phyloP scores from a whole-genome alignment of 1,284 basidiomycete genomes.

The Rhodotorula sp. region DNA sequence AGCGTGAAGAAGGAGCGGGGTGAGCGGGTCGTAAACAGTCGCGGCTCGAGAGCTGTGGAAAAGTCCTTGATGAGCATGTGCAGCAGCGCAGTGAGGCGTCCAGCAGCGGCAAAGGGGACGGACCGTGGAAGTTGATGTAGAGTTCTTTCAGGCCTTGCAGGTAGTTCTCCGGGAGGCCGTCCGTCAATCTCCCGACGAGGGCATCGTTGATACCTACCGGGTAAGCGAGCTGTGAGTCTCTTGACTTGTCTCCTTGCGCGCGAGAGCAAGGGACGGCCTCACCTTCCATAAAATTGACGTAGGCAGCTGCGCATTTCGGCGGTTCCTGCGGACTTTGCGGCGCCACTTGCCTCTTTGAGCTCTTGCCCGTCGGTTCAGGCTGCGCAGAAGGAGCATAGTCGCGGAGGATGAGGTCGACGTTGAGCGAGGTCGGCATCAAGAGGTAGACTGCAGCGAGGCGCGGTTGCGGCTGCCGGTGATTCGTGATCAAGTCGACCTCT shows the following conservation, averaged over 20 bases:
- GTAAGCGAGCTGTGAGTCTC: background rate
- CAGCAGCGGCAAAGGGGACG: background rate
- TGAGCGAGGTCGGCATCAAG: constrained; percentile 89
- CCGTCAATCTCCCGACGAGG: constrained; percentile 69
- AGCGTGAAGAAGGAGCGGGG: constrained; percentile 80
- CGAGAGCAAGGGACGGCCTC: constrained; percentile 39
- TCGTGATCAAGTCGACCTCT: constrained; percentile 55
- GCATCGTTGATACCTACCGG: constrained; percentile 66
- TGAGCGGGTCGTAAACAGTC: constrained; percentile 71
- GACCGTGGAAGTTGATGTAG: constrained; percentile 85
- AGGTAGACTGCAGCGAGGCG: constrained; percentile 87
- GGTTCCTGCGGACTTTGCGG: constrained; percentile 24
- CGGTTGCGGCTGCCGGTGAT: constrained; percentile 67
- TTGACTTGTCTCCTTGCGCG: background rate
- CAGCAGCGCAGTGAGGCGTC: background rate
- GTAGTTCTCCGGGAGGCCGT: constrained; percentile 50
- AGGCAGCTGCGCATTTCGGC: constrained; percentile 79
- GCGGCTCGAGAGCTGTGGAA: constrained; percentile 70
- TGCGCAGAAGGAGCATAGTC: constrained; percentile 59
- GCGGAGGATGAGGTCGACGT: constrained; percentile 83
- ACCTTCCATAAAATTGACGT: constrained; percentile 96
- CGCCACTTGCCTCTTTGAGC: constrained; percentile 32
- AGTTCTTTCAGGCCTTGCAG: constrained; percentile 75
- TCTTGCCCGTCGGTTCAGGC: constrained; percentile 10
- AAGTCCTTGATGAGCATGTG: background rate